Percentiles rank a stretch among this genome's conserved stretches.
Evolutionary conservation across 2,329 filamentous ascomycete genomes (phyloP).

Genomic region (Biscogniauxia sp.): DNA sequence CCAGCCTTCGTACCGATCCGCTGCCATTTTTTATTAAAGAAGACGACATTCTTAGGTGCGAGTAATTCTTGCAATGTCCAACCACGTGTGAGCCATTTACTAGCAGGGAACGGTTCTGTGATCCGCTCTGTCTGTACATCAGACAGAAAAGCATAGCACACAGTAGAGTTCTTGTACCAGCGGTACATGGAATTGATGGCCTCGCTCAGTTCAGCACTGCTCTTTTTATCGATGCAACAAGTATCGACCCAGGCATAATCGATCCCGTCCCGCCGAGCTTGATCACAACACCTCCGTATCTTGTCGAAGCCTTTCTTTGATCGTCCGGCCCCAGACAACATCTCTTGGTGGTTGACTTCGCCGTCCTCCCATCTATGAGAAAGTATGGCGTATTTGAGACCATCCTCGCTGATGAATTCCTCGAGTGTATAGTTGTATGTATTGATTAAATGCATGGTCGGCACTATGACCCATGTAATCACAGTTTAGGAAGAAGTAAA

Average conservation of each 20-base stretch:
- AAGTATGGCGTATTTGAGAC: conserved; percentile 1
- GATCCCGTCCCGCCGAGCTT: background rate
- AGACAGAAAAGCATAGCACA: background rate
- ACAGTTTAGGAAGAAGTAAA: no score
- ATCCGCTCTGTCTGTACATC: background rate
- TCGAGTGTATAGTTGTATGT: background rate
- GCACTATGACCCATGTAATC: no score
- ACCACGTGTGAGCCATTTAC: no score
- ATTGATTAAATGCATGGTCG: background rate
- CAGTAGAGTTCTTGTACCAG: background rate
- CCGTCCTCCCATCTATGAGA: conserved; percentile 6
- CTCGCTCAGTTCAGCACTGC: background rate
- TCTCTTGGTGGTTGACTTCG: conserved; percentile 3
- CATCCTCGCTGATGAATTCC: background rate
- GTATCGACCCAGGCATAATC: conserved; percentile 1
- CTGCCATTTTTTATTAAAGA: no score
- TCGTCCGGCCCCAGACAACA: background rate
- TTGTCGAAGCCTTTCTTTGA: background rate
- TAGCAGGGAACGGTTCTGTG: no score
- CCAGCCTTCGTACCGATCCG: no score
- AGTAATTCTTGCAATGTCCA: no score
- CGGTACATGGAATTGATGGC: conserved; percentile 3
- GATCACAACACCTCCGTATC: background rate
- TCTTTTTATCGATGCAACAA: conserved; percentile 2
- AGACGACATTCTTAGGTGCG: no score